A percentile compares a stretch with the other conserved stretches of the same genome.
phyloP scores from a whole-genome alignment of 352 stramenopile genomes.

The Globisporangium heterothallicum region DNA sequence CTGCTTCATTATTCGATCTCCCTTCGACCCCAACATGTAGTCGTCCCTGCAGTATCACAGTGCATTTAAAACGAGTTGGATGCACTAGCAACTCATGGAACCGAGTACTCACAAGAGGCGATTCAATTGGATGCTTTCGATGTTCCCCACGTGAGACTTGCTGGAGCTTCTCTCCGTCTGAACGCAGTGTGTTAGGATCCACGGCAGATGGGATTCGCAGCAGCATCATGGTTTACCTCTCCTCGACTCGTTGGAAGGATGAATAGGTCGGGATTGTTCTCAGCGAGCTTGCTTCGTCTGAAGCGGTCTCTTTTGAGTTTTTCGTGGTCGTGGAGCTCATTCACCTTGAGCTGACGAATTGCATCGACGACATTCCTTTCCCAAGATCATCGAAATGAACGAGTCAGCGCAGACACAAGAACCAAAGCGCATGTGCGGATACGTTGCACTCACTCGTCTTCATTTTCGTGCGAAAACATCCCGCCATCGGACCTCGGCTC shows the following conservation, averaged over 20 bases:
- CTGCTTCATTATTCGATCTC: conserved; percentile 40
- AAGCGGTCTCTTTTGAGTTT: neutral
- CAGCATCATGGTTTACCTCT: conserved; percentile 4
- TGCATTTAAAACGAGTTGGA: neutral
- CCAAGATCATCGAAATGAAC: neutral
- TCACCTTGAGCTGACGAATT: conserved; percentile 3
- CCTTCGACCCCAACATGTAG: conserved; percentile 39
- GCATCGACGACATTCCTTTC: conserved; percentile 4
- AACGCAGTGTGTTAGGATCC: too few species aligned
- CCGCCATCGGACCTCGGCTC: neutral
- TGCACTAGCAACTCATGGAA: neutral
- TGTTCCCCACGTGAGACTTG: neutral
- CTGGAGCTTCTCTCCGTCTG: conserved; percentile 1
- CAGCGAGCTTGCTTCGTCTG: neutral
- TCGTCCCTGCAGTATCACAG: conserved; percentile 24
- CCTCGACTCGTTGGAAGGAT: too few species aligned
- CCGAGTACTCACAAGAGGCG: conserved; percentile 32
- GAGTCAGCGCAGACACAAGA: neutral
- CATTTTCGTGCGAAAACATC: conserved; percentile 26
- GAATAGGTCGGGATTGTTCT: conserved; percentile 3
- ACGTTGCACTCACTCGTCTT: conserved; percentile 24
- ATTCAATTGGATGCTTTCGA: conserved; percentile 25
- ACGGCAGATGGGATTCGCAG: too few species aligned
- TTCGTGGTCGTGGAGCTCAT: neutral
- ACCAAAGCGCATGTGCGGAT: too few species aligned